Base-by-base conservation (phyloP, 805 yeast species). In the baker's yeast (Saccharomyces cerevisiae) region DNA sequence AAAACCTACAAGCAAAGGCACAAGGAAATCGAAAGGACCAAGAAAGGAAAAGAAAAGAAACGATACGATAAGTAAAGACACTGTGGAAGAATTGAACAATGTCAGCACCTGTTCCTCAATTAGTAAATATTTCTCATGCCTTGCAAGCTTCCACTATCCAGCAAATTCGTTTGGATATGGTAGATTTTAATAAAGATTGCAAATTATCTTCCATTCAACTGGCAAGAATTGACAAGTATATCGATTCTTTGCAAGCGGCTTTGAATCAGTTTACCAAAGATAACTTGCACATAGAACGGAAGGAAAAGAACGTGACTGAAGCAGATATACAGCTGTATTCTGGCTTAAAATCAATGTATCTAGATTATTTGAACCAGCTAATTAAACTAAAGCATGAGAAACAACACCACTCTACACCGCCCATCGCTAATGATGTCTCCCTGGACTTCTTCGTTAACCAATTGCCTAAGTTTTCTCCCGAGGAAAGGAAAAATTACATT, bases 101-200 rank as follows among this genome's bases (percentile, higher is more conserved):
- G 65, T 58, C 66, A 22, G 51, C 57, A 41, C 64, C 65, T 14
- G 62, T 67, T 36, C 72, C 71, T 27, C 70, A 68, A 55, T 50
- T 59, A 51, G 68, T 69, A 47, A 62, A 69, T 53, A 66, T 69
- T 17, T 57, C 66, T 43, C 67, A 69, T 54, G 67, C 70, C 6
- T 59, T 69, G 53, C 65, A 63, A 48, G 62, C 70, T 13, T 50
- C 59, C 17, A 57, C 61, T 13, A 60, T 69, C 17, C 65, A 67
- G 49, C 61, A 64, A 53, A 65, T 69, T 27, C 62, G 69, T 11
- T 41, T 59, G 13, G 69, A 67, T 51, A 59, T 67, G 14, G 57
- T 56, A 49, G 55, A 54, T 29, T 62, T 59, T 41, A 57, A 58
- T 28, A 55, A 57, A 28, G 48, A 48, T 10, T 48, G 54, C 6